Base-by-base conservation (phyloP, 805 yeast species). In the Brettanomyces sp. region DNA sequence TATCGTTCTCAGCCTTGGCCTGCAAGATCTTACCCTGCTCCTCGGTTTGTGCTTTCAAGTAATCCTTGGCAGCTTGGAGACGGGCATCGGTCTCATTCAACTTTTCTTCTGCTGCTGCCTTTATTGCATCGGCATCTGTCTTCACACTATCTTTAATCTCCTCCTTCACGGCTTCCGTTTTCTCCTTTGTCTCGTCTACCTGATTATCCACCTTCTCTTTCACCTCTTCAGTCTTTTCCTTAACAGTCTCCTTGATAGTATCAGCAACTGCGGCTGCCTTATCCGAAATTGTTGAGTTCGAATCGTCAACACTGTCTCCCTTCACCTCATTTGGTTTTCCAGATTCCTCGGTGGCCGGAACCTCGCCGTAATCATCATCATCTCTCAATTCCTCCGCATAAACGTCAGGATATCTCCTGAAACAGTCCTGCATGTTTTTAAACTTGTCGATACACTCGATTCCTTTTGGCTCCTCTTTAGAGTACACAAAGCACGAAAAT, bases 381-480 rank as follows among this genome's bases (percentile, higher is more conserved):
- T 84, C 95, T 63, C 83, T 76, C 57, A 89, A 73, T 66, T 90
- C 96, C 62, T 90, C 98, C 52, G 89, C 85, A 67, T 93, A 93
- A 44, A 85, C 82, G 49, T 93, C 99, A 28, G 97, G 98, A 66
- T 90, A 77, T 61, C 77, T 72, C 70, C 91, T 82, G 80, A 93
- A 93, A 69, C 99, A 93, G 51, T 78, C 75, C 70, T 95, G 96
- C 98, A 91, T 93, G 58, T 70, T 77, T 64, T 82, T 80, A 69
- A 91, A 93, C 69, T 85, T 85, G 57, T 85, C 87, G 55, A 91
- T 79, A 68, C 99, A 93, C 64, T 93, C 97, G 50, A 85, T 79
- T 42, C 99, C 99, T 72, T 91, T 91, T 62, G 98, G 97, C 63
- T 91, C 98, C 48, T 83, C 82, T 58, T 83, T 87, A 5, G 97